phyloP scores from a whole-genome alignment of 148 eudicot genomes.

The Vaccinium macrocarpon region DNA sequence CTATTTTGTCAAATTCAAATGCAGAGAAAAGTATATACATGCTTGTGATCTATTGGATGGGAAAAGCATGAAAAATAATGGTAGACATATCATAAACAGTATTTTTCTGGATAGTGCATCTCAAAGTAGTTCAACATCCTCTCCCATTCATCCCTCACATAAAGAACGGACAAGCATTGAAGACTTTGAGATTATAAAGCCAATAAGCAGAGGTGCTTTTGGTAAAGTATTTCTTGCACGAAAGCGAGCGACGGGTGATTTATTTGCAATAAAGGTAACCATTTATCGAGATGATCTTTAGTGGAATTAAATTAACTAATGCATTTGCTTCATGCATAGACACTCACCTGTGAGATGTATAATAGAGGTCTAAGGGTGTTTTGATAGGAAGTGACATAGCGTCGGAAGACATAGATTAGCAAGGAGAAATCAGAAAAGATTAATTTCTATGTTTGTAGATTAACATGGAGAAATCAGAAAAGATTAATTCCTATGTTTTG shows the following conservation, averaged over 20 bases:
- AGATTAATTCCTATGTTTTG: not conserved
- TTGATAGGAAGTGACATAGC: not conserved
- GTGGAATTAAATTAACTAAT: not conserved
- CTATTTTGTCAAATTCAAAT: conserved; percentile 8
- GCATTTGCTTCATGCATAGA: conserved; percentile 10
- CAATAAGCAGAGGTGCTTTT: conserved; percentile 71
- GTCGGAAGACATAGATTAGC: not conserved
- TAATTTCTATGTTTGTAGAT: not conserved
- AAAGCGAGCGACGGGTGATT: conserved; percentile 67
- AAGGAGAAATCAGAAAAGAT: not conserved
- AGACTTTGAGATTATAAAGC: conserved; percentile 74
- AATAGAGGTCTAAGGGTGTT: not conserved
- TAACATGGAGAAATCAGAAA: not conserved
- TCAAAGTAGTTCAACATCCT: conserved; percentile 48
- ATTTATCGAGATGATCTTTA: not conserved
- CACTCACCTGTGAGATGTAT: conserved; percentile 6
- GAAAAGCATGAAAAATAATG: conserved; percentile 24
- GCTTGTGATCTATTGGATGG: conserved; percentile 43
- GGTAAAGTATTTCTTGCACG: conserved; percentile 71
- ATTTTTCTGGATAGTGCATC: conserved; percentile 49
- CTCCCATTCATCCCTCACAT: conserved; percentile 46
- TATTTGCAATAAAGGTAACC: conserved; percentile 71
- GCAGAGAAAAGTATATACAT: conserved; percentile 59
- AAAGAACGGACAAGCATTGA: conserved; percentile 70
- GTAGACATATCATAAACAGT: conserved; percentile 20